Conservation (phyloP, 495 filamentous ascomycete species). For the Aspergillus nanangensis region DNA sequence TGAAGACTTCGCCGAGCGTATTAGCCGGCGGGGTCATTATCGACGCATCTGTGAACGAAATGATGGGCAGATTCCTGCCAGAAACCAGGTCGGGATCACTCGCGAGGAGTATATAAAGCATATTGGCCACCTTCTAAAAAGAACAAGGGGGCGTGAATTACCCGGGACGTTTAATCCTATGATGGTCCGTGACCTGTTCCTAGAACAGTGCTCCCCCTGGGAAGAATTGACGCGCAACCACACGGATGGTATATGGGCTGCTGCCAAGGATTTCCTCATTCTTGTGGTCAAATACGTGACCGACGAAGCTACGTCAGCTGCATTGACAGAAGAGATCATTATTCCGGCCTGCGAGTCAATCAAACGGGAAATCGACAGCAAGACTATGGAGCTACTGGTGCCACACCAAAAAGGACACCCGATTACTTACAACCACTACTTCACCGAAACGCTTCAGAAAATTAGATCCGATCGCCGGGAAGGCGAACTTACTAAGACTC, state of each 20-base stretch:
- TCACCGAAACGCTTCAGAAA: constrained; percentile 45
- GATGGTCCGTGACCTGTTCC: constrained; percentile 46
- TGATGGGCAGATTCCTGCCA: constrained; percentile 2
- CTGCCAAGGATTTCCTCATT: constrained; percentile 31
- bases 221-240: constrained; percentile 32
- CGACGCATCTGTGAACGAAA: constrained; percentile 9
- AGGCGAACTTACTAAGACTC: constrained; percentile 13
- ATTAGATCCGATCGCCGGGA: constrained; percentile 21
- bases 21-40: constrained; percentile 41
- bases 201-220: constrained; percentile 45
- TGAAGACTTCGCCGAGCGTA: constrained; percentile 43
- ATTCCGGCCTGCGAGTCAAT: constrained; percentile 28
- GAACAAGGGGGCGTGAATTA: constrained; percentile 41
- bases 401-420: constrained; percentile 19
- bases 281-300: constrained; percentile 25
- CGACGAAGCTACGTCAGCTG: constrained; percentile 30
- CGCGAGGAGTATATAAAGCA: constrained; percentile 34
- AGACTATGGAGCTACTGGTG: constrained; percentile 16
- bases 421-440: constrained; percentile 57
- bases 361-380: constrained; percentile 17
- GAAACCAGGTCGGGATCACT: constrained; percentile 18
- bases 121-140: constrained; percentile 33
- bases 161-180: constrained; percentile 49
- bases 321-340: constrained; percentile 35
- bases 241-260: constrained; percentile 27